These are phyloP conservation scores for Dichotomopilus funicola DNA, from an alignment of 2,329 filamentous ascomycete genomes.

Conservation along the genomic window DNA sequence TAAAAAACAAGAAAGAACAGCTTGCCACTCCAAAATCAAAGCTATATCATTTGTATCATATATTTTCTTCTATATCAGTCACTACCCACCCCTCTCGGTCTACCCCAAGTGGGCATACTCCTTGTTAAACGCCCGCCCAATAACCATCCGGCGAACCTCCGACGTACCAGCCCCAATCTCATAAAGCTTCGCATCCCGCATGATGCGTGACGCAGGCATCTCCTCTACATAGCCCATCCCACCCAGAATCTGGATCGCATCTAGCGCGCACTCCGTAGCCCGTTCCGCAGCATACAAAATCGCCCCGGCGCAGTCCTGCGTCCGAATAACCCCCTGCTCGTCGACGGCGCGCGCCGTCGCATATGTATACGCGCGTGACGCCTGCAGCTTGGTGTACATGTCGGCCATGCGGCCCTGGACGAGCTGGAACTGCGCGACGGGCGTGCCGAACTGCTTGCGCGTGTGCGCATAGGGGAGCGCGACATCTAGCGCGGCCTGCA, in stretches of 20 bases:
- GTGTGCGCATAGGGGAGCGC: slow-evolving; percentile 84
- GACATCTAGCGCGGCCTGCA: slow-evolving; percentile 85
- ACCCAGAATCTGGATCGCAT: slow-evolving; percentile 86
- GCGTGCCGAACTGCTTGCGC: slow-evolving; percentile 78
- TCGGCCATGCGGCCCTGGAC: slow-evolving; percentile 90
- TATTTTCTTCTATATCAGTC: not conserved
- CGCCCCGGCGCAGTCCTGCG: slow-evolving; percentile 89
- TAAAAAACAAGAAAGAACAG: no score
- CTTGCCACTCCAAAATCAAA: no score
- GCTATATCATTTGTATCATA: not conserved
- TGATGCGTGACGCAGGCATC: slow-evolving; percentile 77
- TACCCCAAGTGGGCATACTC: slow-evolving; percentile 51
- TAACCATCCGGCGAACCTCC: slow-evolving; percentile 89
- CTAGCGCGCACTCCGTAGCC: slow-evolving; percentile 78
- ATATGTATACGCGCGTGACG: slow-evolving; percentile 81
- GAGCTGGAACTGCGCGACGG: slow-evolving; percentile 87
- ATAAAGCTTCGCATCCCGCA: slow-evolving; percentile 75
- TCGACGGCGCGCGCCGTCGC: slow-evolving; percentile 73
- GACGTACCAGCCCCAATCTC: slow-evolving; percentile 97
- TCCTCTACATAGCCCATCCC: slow-evolving; percentile 97
- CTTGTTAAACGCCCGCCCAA: slow-evolving; percentile 86
- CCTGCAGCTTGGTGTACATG: slow-evolving; percentile 93
- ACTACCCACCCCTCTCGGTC: slow-evolving; percentile 3
- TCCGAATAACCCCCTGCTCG: slow-evolving; percentile 64
- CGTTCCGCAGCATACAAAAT: slow-evolving; percentile 91